Base-by-base conservation (phyloP, 2,329 filamentous ascomycete species). In the Diaporthe amygdali region DNA sequence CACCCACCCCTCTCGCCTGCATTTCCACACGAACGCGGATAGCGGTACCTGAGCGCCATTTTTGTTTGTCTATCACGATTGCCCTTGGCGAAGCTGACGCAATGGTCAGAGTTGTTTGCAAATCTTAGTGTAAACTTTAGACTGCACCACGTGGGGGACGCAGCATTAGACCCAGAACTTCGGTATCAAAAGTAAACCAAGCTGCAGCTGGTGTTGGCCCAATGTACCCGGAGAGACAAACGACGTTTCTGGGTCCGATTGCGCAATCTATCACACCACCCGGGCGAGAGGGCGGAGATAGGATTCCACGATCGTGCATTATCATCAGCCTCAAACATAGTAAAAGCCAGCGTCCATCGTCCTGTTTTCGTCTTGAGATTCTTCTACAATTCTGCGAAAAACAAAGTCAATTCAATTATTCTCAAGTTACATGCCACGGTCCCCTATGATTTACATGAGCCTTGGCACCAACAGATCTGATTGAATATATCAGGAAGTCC, bases 41-140 rank as follows among this genome's bases (percentile, higher is more conserved):
- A 14, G 14, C 37, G 27, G 27, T 10, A 22, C 14, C 30, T 25
- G 14, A 17, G 30, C 8, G 15, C 14, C 8, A 14, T 15, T 49
- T 14, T 34, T 25, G 14, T 20, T 30, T 14, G 1, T 49, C 22
- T 44, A 20, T 14, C 44, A 14, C 5, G 5, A 64, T 37, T 10
- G 30, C 2, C 59, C 59, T 63, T 47, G 59, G 59, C 59, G 8
- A 20, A 37, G 10, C 59, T 64, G n/a, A 64, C 59, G 59, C 59
- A 41, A 64, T 64, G 30, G 14, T 37, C 41, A 64, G 7, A 64
- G 59, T 64, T 64, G 44, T 27, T 6, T 49, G 59, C 59, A 64
- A 64, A 49, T 64, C 41, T 49, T 64, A 64, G 59, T 49, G 59
- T 27, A 9, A 64, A 64, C 44, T 44, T 64, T 64, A 64, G 59